Percentiles rank a stretch among this genome's conserved stretches.
Evolutionary conservation across 1,284 basidiomycete genomes (phyloP).

Genomic region (Lignosus rhinocerotis): DNA sequence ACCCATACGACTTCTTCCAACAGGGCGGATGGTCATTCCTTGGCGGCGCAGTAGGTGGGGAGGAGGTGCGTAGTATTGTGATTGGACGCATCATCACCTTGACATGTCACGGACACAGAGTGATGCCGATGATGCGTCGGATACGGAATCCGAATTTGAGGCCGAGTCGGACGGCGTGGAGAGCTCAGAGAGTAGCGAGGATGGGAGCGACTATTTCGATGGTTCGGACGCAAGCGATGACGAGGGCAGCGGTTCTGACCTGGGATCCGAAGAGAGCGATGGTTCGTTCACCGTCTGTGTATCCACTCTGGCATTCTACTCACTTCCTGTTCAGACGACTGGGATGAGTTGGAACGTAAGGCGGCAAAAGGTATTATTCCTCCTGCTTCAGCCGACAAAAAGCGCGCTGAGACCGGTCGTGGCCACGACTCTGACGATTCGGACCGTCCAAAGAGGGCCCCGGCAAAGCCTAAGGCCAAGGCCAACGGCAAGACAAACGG

Average conservation of each 20-base stretch:
- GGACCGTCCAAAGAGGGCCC: conserved; percentile 63
- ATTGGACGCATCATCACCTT: conserved; percentile 2
- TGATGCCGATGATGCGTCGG: conserved; percentile 67
- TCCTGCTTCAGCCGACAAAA: conserved; percentile 60
- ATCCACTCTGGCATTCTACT: conserved; percentile 18
- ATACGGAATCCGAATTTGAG: conserved; percentile 81
- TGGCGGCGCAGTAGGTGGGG: conserved; percentile 66
- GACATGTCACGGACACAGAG: conserved; percentile 42
- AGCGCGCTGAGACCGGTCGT: conserved; percentile 52
- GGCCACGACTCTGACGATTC: conserved; percentile 66
- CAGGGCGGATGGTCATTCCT: conserved; percentile 96
- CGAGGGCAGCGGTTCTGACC: conserved; percentile 67
- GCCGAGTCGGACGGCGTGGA: conserved; percentile 56
- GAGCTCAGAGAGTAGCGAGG: conserved; percentile 50
- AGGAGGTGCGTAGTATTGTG: conserved; percentile 50
- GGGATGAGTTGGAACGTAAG: conserved; percentile 93
- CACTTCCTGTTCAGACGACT: conserved; percentile 63
- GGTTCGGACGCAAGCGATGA: conserved; percentile 69
- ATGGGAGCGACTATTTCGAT: conserved; percentile 55
- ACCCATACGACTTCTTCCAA: conserved; percentile 95
- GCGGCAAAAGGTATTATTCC: conserved; percentile 65
- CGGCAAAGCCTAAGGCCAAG: conserved; percentile 40
- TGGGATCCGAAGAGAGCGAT: conserved; percentile 71
- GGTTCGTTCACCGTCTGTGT: conserved; percentile 33
- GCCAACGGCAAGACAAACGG: conserved; percentile 34